A percentile compares a stretch with the other conserved stretches of the same genome.
Evolutionary conservation across 306 rosid species (phyloP).

Genomic region (Citrullus colocynthis): DNA sequence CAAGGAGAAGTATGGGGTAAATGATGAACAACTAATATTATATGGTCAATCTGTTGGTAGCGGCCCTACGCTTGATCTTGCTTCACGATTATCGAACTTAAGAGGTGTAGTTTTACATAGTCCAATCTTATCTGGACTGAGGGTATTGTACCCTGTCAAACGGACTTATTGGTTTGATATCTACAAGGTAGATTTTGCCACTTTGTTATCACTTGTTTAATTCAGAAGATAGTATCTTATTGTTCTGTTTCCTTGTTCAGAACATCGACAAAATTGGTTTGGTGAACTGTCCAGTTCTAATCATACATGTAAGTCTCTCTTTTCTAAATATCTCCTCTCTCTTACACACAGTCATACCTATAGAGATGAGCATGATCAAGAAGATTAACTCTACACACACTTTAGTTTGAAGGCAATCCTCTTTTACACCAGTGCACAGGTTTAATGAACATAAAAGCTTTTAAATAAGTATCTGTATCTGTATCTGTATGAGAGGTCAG

Average conservation of each 20-base stretch:
- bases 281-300: slow-evolving; percentile 72
- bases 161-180: slow-evolving; percentile 91
- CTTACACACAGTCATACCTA: neutral
- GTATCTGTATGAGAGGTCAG: neutral
- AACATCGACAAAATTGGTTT: slow-evolving; percentile 68
- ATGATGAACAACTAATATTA: slow-evolving; percentile 72
- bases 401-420: neutral
- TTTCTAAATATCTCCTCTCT: neutral
- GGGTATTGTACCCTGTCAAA: slow-evolving; percentile 86
- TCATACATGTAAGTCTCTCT: slow-evolving; percentile 67
- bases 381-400: neutral
- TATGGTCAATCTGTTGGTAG: slow-evolving; percentile 96
- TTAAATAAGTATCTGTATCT: neutral
- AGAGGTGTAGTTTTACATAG: slow-evolving; percentile 87
- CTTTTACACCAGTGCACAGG: neutral
- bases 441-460: neutral
- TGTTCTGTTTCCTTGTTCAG: slow-evolving; percentile 27
- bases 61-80: slow-evolving; percentile 89
- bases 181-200: slow-evolving; percentile 45
- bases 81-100: slow-evolving; percentile 58
- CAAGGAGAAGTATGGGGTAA: slow-evolving; percentile 68
- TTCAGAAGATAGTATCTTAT: neutral
- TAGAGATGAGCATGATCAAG: neutral
- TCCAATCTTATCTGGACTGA: slow-evolving; percentile 79
- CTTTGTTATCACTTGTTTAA: neutral